Evolutionary conservation across 2,329 filamentous ascomycete species (phyloP).

Genomic region (Colletotrichum melonis): DNA sequence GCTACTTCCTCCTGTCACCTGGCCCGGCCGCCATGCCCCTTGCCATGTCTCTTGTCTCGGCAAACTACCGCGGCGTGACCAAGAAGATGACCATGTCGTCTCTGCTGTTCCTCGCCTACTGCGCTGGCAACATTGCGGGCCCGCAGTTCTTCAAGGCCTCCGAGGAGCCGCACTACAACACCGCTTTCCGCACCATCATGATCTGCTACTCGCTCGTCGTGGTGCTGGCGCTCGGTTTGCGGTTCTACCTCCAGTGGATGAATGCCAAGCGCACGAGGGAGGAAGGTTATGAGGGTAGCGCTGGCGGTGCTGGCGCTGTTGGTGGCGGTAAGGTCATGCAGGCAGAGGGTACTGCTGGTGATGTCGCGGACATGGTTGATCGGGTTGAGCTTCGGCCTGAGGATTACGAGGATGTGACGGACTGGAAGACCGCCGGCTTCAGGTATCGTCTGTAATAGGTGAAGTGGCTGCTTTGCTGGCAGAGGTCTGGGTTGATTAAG

Average conservation of each 20-base stretch:
- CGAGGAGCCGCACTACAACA: constrained; percentile 63
- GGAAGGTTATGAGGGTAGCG: constrained; percentile 59
- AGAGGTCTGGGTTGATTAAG: not conserved
- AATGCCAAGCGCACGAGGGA: constrained; percentile 55
- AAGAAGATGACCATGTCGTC: constrained; percentile 71
- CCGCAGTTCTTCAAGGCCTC: constrained; percentile 64
- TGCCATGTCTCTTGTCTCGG: constrained; percentile 64
- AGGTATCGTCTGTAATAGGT: constrained; percentile 58
- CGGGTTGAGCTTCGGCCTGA: constrained; percentile 52
- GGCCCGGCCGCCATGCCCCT: constrained; percentile 66
- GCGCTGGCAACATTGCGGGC: constrained; percentile 65
- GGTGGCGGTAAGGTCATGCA: constrained; percentile 49
- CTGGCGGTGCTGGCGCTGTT: constrained; percentile 53
- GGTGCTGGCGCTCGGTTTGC: constrained; percentile 53
- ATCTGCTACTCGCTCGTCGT: constrained; percentile 66
- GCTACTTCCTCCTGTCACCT: constrained; percentile 67
- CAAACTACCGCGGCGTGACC: constrained; percentile 67
- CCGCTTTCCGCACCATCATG: constrained; percentile 66
- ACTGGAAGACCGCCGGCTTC: constrained; percentile 70
- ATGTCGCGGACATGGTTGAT: constrained; percentile 46
- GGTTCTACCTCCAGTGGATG: constrained; percentile 58
- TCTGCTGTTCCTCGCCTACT: constrained; percentile 66
- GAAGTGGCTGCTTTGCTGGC: not conserved
- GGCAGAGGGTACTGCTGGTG: constrained; percentile 36
- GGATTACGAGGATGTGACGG: constrained; percentile 68